These are phyloP conservation scores for Pseudisothecium myosuroides DNA, from an alignment of 225 moss, liverwort and hornwort species.

Conservation along the genomic window DNA sequence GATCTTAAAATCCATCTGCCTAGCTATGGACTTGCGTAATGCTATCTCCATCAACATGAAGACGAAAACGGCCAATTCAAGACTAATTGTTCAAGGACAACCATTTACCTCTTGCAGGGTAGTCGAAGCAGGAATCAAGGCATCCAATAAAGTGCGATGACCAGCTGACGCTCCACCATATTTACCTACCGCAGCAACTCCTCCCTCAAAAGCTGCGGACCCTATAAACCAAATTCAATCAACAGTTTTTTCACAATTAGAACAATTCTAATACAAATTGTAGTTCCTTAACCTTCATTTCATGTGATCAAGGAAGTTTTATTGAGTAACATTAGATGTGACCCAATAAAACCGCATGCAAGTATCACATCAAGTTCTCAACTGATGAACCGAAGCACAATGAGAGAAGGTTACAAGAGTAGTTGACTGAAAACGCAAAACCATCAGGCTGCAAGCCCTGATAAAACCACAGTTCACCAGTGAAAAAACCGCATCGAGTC, in stretches of 20 bases:
- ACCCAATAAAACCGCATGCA: background rate
- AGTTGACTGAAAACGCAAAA: background rate
- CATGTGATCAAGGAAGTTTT: background rate
- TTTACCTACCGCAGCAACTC: constrained; percentile 55
- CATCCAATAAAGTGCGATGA: constrained; percentile 84
- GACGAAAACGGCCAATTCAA: background rate
- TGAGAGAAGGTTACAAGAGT: background rate
- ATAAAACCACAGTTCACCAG: background rate
- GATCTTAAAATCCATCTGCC: background rate
- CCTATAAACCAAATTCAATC: constrained; percentile 30
- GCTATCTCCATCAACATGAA: background rate
- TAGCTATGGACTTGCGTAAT: background rate
- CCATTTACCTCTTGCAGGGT: constrained; percentile 49
- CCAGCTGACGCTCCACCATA: constrained; percentile 88
- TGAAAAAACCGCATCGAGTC: background rate
- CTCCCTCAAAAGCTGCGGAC: constrained; percentile 75
- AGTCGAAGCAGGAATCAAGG: constrained; percentile 75
- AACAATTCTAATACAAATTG: background rate
- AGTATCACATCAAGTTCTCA: background rate
- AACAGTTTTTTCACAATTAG: background rate
- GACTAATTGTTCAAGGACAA: background rate
- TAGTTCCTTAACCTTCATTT: background rate
- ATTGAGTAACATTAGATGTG: background rate
- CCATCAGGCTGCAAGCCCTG: background rate
- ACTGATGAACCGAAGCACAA: background rate